Evolutionary conservation across 495 filamentous ascomycete genomes (phyloP).

Genomic region (Trichoderma reesei): DNA sequence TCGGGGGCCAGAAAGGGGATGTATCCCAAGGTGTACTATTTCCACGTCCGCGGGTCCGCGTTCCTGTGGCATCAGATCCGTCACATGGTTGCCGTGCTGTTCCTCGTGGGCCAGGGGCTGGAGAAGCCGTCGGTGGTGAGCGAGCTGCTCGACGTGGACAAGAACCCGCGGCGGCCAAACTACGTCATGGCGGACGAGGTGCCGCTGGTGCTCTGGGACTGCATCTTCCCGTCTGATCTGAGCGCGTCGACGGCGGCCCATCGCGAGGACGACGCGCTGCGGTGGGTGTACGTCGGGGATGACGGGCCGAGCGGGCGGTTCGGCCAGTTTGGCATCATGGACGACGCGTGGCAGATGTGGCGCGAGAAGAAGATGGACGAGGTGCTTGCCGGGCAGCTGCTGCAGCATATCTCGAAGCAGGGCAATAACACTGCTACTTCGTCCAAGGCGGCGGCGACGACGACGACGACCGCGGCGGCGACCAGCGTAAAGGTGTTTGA

Average conservation of each 20-base stretch:
- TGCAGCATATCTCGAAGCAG: constrained; percentile 51
- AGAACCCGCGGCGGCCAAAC: constrained; percentile 60
- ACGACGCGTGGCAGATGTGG: constrained; percentile 73
- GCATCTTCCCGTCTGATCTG: constrained; percentile 57
- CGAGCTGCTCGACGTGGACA: constrained; percentile 59
- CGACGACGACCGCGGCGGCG: constrained; percentile 18
- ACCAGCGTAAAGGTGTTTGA: constrained; percentile 54
- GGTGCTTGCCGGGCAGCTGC: constrained; percentile 57
- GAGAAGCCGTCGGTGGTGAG: constrained; percentile 63
- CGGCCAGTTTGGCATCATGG: constrained; percentile 57
- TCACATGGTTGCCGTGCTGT: constrained; percentile 78
- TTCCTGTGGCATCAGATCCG: constrained; percentile 98
- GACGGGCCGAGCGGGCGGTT: constrained; percentile 40
- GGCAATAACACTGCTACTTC: constrained; percentile 20
- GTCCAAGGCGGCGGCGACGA: not conserved
- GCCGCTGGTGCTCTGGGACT: constrained; percentile 91
- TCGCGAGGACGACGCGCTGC: constrained; percentile 49
- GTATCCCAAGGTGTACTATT: constrained; percentile 67
- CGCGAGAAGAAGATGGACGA: constrained; percentile 81
- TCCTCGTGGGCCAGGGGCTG: constrained; percentile 82
- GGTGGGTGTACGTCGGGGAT: constrained; percentile 69
- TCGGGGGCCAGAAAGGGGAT: not conserved
- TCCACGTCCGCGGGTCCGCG: constrained; percentile 78
- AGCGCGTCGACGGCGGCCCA: constrained; percentile 27
- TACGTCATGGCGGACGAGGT: constrained; percentile 87